Conservation (phyloP, 139 green algal genomes). For the Chlamydomonas asymmetrica region DNA sequence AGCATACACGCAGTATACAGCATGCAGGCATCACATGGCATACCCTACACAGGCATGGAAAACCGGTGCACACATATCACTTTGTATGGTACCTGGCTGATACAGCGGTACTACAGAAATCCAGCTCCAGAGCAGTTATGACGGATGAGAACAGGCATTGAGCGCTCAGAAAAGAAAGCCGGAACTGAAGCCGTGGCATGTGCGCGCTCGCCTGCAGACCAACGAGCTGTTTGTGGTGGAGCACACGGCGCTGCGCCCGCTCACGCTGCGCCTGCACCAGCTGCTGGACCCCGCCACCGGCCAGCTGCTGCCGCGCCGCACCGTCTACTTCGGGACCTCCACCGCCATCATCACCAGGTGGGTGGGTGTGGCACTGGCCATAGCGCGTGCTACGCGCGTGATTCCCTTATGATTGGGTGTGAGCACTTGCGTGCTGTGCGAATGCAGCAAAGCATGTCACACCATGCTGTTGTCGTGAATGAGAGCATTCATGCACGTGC, state of each 20-base stretch:
- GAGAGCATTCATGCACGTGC: neutral
- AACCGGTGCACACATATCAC: too few relatives aligned
- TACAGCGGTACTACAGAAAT: too few relatives aligned
- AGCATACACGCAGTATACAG: too few relatives aligned
- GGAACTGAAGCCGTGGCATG: too few relatives aligned
- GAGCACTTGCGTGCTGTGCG: neutral
- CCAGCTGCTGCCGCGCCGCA: neutral
- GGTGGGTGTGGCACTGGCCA: neutral
- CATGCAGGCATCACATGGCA: too few relatives aligned
- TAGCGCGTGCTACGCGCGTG: neutral
- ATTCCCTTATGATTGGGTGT: neutral
- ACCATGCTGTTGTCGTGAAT: neutral
- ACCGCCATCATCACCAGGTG: constrained; percentile 16
- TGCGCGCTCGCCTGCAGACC: too few relatives aligned
- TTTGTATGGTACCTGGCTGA: too few relatives aligned
- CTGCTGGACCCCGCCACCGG: neutral
- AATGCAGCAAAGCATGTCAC: neutral
- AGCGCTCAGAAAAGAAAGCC: too few relatives aligned
- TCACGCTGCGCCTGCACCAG: neutral
- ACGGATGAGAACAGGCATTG: too few relatives aligned
- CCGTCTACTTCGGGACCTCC: neutral
- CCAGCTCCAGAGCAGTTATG: too few relatives aligned
- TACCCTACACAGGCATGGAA: too few relatives aligned
- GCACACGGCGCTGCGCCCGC: neutral
- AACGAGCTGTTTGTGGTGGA: constrained; percentile 22